Base-by-base conservation (phyloP, 164 flowering plant species). In the Paratinospora sagittata region DNA sequence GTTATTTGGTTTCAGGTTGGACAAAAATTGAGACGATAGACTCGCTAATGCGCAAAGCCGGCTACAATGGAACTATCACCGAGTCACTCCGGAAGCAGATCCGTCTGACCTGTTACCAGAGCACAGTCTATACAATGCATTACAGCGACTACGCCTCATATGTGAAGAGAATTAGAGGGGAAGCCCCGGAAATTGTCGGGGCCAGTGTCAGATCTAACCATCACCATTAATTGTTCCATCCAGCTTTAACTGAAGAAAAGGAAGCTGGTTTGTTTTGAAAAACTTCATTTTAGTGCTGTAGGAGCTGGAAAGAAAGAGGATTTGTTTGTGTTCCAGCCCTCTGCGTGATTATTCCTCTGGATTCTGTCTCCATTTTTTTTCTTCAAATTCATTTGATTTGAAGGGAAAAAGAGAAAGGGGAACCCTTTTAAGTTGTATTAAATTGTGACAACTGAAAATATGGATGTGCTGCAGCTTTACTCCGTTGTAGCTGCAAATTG, bases 1-100 rank as follows among this genome's bases (percentile, higher is more conserved):
- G 23, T 2, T 1, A 30, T 69, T 2, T 36, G 43, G 49, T 49
- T 66, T 77, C 80, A 86, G 91, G 97, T 43, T 96, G 99, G 99
- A 88, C 96, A 30, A 87, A 81, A 74, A 75, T 41, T 14, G 96
- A 92, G 87, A 87, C 99, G 36, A 89, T 93, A 26, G 91, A 93
- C 78, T 92, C 99, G 0, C 78, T 96, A 73, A 87, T 92, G 82
- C 85, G 92, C n/a, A 96, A 96, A 81, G 93, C 99, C 0, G 99
- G 96, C 34, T 91, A 82, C 71, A 83, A 79, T 72, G 96, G 97
- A 55, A 17, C 78, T 65, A 93, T 96, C 72, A 83, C 86, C 0
- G 99, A 91, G 70, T 72, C 88, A 12, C 80, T 91, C 21, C 80
- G 93, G 65, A 86, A 85, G 83, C 80, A 85, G 45, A 86, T 95